Percentiles rank a stretch among this genome's conserved stretches.
phyloP scores from a whole-genome alignment of 345 rosid species.

The Euphorbia lathyris region DNA sequence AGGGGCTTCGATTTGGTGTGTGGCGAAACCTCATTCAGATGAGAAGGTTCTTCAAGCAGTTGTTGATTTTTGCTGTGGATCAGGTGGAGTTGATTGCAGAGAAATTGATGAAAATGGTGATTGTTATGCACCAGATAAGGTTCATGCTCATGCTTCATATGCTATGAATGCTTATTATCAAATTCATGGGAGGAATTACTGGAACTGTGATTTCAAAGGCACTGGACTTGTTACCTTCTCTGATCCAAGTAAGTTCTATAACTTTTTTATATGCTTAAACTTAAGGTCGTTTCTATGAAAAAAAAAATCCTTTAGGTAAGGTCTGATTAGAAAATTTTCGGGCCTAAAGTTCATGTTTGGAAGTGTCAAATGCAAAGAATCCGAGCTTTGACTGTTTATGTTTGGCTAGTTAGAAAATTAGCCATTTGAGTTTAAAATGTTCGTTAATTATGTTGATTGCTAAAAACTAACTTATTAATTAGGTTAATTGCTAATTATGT shows the following conservation, averaged over 20 bases:
- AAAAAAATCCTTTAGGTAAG: too few relatives aligned
- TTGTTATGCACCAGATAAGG: slow-evolving; percentile 47
- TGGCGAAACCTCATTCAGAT: slow-evolving; percentile 65
- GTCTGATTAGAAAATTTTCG: too few relatives aligned
- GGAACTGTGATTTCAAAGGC: slow-evolving; percentile 75
- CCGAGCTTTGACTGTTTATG: too few relatives aligned
- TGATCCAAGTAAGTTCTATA: slow-evolving; percentile 51
- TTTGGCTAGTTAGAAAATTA: too few relatives aligned
- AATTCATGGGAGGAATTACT: slow-evolving; percentile 69
- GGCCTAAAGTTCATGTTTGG: too few relatives aligned
- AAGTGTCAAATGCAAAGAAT: too few relatives aligned
- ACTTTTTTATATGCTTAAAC: not conserved
- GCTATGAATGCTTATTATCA: slow-evolving; percentile 71
- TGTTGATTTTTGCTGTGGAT: slow-evolving; percentile 57
- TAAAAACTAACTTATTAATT: too few relatives aligned
- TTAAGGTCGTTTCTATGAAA: too few relatives aligned
- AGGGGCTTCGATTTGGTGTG: slow-evolving; percentile 72
- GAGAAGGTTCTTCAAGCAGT: slow-evolving; percentile 56
- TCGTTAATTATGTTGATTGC: too few relatives aligned
- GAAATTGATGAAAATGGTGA: slow-evolving; percentile 45
- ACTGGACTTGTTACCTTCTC: slow-evolving; percentile 61
- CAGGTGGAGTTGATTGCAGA: slow-evolving; percentile 69
- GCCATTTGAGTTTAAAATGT: too few relatives aligned
- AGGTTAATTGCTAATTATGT: too few relatives aligned
- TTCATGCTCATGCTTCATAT: slow-evolving; percentile 64